phyloP scores from a whole-genome alignment of 2,329 filamentous ascomycete genomes.

The Talaromyces sp. region DNA sequence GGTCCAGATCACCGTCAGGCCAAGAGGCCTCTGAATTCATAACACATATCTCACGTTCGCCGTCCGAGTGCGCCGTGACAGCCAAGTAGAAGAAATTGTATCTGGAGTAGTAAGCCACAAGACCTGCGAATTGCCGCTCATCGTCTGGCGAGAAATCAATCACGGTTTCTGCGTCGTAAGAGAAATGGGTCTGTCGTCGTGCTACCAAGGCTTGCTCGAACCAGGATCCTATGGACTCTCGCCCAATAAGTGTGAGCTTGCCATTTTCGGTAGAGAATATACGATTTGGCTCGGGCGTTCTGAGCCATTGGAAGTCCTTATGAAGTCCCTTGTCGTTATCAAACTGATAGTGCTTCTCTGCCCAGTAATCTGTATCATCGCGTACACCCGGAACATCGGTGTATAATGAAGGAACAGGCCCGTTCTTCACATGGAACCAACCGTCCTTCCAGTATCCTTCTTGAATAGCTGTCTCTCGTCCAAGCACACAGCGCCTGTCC shows the following conservation, averaged over 20 bases:
- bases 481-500: constrained; percentile 12
- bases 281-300: constrained; percentile 5
- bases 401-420: constrained; percentile 13
- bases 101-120: constrained; percentile 11
- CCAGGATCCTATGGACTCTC: constrained; percentile 13
- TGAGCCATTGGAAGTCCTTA: constrained; percentile 14
- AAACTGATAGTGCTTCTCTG: constrained; percentile 9
- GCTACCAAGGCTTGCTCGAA: constrained; percentile 13
- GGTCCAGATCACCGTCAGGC: constrained; percentile 6
- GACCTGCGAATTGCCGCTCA: constrained; percentile 12
- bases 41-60: constrained; percentile 11
- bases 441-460: constrained; percentile 13
- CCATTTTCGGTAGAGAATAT: constrained; percentile 7
- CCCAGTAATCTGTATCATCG: constrained; percentile 11
- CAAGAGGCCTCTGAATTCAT: constrained; percentile 13
- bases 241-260: constrained; percentile 9
- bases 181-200: constrained; percentile 14
- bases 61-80: constrained; percentile 11
- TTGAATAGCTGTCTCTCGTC: constrained; percentile 13
- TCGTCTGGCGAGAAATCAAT: constrained; percentile 9
- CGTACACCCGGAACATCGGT: constrained; percentile 8
- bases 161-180: constrained; percentile 13
- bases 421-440: constrained; percentile 13
- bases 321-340: background rate
- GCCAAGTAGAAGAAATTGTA: constrained; percentile 15